phyloP scores from a whole-genome alignment of 345 rosid genomes.

The Jatropha curcas region DNA sequence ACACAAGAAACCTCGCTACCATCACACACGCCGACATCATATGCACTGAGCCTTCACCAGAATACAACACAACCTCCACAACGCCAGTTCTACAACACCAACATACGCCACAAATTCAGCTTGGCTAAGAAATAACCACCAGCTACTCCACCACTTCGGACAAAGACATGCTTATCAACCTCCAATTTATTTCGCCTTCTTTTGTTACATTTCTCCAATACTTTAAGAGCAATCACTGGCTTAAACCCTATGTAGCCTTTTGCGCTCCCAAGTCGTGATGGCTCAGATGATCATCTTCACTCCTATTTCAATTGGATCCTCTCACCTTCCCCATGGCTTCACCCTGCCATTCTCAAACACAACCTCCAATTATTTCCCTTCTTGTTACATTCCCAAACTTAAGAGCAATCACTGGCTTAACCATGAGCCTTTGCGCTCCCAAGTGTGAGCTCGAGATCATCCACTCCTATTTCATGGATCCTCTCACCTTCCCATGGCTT shows the following conservation, averaged over 20 bases:
- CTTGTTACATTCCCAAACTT: neutral
- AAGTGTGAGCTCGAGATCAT: constrained; percentile 96
- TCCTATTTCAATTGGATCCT: constrained; percentile 35
- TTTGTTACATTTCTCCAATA: constrained; percentile 2
- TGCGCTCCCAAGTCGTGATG: constrained; percentile 78
- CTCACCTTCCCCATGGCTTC: constrained; percentile 99
- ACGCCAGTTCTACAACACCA: no score
- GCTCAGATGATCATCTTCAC: constrained; percentile 93
- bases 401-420: constrained; percentile 21
- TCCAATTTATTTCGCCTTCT: neutral
- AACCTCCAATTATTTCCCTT: constrained; percentile 1
- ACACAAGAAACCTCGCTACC: no score
- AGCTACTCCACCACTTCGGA: neutral
- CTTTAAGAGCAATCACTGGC: neutral
- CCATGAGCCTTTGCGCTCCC: constrained; percentile 66
- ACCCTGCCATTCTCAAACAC: constrained; percentile 59
- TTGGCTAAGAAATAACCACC: neutral
- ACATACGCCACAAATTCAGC: neutral
- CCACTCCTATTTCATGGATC: constrained; percentile 94
- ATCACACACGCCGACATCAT: no score
- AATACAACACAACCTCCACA: no score
- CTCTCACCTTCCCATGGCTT: constrained; percentile 99
- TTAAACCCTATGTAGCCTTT: constrained; percentile 65
- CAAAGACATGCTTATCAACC: constrained; percentile 24
- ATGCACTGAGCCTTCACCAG: no score